Base-by-base conservation (phyloP, 2,329 filamentous ascomycete species). In the Xylariales sp. region DNA sequence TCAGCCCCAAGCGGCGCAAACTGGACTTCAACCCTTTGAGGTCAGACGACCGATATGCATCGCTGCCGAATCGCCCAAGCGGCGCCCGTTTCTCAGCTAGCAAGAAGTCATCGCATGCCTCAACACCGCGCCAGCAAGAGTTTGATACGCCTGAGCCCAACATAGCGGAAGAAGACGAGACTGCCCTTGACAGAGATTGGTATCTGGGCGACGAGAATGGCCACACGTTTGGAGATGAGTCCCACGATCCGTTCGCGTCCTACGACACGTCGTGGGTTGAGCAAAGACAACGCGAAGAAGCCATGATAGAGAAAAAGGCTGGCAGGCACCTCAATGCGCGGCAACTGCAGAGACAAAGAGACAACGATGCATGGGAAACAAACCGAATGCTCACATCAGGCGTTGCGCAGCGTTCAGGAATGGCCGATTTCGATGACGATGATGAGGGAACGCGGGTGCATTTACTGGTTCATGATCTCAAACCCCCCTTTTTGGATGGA, bases 341-440 rank as follows among this genome's bases (percentile, higher is more conserved):
- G 35, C 82, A 83, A 43, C 74, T 88, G 41, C 88, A 95, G 62
- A 87, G 90, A 52, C 88, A 95, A 60, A 89, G 86, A 57, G 93
- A 98, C 56, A 89, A 93, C 29, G 93, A 98, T 63, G 91, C 90
- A 0, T 98, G 93, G 93, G 94, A 98, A 63, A 93, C 91, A 13
- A 98, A 98, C 60, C 86, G 93, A 42, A 97, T 98, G 93, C 74
- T 98, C 43, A 93, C 90, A 1, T 96, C 90, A 15, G 91, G 91
- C 40, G 90, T 98, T 14, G 93, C 93, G 14, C 94, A 98, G 61
- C 74, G 91, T 54, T 73, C 88, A 49, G 87, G 93, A 52, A 79
- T 88, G 57, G 82, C 83, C 17, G 75, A 78, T 33, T 95, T 96
- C 53, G 83, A 84, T 36, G 84, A 95, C 47, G 93, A 98, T 46